A percentile compares a stretch with the other conserved stretches of the same genome.
Conservation (phyloP, 1,284 basidiomycete species). For the Tilletiopsis washingtonensis region DNA sequence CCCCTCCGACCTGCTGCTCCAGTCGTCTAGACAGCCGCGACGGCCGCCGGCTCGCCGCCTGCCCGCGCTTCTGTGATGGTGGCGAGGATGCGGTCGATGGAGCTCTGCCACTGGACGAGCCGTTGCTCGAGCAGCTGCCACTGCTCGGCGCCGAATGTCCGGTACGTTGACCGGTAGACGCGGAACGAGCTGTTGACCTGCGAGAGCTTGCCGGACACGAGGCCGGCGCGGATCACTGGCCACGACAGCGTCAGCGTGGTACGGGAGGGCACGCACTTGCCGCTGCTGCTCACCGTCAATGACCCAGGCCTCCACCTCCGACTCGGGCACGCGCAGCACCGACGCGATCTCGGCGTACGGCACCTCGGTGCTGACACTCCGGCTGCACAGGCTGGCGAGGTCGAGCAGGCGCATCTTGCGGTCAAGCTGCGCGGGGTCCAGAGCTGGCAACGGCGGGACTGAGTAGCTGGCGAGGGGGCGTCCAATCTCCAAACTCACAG, state of each 20-base stretch:
- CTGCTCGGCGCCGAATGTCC: constrained; percentile 38
- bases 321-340: constrained; percentile 18
- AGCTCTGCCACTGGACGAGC: constrained; percentile 37
- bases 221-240: constrained; percentile 40
- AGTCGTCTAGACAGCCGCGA: too few relatives aligned
- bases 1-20: too few relatives aligned
- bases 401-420: constrained; percentile 44
- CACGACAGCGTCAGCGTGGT: background rate
- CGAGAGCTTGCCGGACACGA: constrained; percentile 41
- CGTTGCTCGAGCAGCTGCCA: constrained; percentile 38
- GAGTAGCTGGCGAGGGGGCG: too few relatives aligned
- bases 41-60: too few relatives aligned
- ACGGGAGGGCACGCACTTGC: background rate
- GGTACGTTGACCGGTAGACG: constrained; percentile 39
- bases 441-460: background rate
- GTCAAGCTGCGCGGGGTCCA: constrained; percentile 18
- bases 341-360: constrained; percentile 31
- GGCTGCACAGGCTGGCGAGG: constrained; percentile 37
- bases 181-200: constrained; percentile 40
- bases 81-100: constrained; percentile 28
- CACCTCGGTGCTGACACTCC: constrained; percentile 34
- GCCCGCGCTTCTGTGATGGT: constrained; percentile 16
- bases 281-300: constrained; percentile 21
- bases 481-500: constrained; percentile 2
- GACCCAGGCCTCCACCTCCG: constrained; percentile 46